Evolutionary conservation across 2,329 filamentous ascomycete genomes (phyloP).

Genomic region (Lithohypha guttulata): DNA sequence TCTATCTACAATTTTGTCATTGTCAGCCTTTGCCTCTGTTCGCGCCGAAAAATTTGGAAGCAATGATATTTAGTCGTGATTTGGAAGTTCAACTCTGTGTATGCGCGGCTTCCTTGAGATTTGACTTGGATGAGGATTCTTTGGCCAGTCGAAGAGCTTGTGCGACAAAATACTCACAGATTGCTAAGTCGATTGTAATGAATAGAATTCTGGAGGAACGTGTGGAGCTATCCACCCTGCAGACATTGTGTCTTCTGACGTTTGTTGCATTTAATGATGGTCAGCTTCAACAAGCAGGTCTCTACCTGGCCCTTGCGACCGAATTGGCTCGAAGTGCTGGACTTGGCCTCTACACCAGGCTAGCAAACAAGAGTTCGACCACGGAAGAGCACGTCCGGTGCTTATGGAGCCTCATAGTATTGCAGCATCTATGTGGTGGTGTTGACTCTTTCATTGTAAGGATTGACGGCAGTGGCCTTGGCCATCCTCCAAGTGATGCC

Average conservation of each 20-base stretch:
- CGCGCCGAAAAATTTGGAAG: constrained; percentile 14
- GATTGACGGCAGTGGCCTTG: constrained; percentile 11
- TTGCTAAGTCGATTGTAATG: constrained; percentile 30
- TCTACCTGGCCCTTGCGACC: constrained; percentile 36
- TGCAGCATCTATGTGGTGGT: constrained; percentile 35
- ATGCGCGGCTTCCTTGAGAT: constrained; percentile 24
- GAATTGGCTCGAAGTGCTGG: constrained; percentile 37
- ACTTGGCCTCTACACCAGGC: constrained; percentile 18
- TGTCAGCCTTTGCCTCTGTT: constrained; percentile 28
- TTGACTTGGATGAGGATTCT: constrained; percentile 15
- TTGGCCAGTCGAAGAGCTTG: constrained; percentile 18
- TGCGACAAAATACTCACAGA: neutral
- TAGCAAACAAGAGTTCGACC: neutral
- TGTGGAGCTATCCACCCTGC: constrained; percentile 34
- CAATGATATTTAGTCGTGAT: constrained; percentile 18
- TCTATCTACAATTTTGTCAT: constrained; percentile 26
- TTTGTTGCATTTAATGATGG: constrained; percentile 35
- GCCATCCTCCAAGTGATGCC: constrained; percentile 10
- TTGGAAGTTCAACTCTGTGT: constrained; percentile 25
- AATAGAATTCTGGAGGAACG: constrained; percentile 30
- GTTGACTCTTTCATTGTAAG: constrained; percentile 11
- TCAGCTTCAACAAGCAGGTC: constrained; percentile 35
- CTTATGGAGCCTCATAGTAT: constrained; percentile 34
- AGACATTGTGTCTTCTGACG: constrained; percentile 32
- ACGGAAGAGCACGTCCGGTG: constrained; percentile 22